Evolutionary conservation across 192 early-diverging fungal species (phyloP).

Genomic region (Nowakowskiella sp.): DNA sequence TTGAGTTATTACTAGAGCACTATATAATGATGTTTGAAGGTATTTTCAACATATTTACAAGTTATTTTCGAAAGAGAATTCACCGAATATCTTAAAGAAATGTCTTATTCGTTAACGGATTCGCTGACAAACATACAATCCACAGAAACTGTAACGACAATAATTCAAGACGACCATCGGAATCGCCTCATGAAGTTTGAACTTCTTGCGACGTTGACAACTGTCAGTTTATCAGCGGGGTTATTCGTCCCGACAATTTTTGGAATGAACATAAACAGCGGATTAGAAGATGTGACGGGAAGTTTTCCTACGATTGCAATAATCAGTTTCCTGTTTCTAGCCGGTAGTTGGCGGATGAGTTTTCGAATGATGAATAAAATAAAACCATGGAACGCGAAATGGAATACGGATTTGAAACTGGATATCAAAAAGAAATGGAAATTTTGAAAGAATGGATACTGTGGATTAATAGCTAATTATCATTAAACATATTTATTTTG

Average conservation of each 20-base stretch:
- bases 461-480: too few relatives aligned
- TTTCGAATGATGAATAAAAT: too few relatives aligned
- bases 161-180: slow-evolving; percentile 75
- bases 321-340: too few relatives aligned
- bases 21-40: slow-evolving; percentile 81
- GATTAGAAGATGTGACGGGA: slow-evolving; percentile 58
- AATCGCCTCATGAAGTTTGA: slow-evolving; percentile 82
- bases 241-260: slow-evolving; percentile 69
- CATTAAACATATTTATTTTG: too few relatives aligned
- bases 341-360: too few relatives aligned
- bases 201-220: slow-evolving; percentile 70
- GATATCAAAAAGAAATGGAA: too few relatives aligned
- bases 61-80: background rate
- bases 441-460: too few relatives aligned
- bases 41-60: background rate
- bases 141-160: slow-evolving; percentile 77
- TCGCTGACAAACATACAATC: slow-evolving; percentile 57
- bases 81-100: slow-evolving; percentile 62
- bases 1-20: slow-evolving; percentile 83
- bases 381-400: too few relatives aligned
- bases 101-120: slow-evolving; percentile 39
- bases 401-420: too few relatives aligned
- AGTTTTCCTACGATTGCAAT: slow-evolving; percentile 68
- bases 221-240: slow-evolving; percentile 64
- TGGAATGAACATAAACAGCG: slow-evolving; percentile 83